Evolutionary conservation across 306 rosid species (phyloP).

Genomic region (Gleditsia sinensis): DNA sequence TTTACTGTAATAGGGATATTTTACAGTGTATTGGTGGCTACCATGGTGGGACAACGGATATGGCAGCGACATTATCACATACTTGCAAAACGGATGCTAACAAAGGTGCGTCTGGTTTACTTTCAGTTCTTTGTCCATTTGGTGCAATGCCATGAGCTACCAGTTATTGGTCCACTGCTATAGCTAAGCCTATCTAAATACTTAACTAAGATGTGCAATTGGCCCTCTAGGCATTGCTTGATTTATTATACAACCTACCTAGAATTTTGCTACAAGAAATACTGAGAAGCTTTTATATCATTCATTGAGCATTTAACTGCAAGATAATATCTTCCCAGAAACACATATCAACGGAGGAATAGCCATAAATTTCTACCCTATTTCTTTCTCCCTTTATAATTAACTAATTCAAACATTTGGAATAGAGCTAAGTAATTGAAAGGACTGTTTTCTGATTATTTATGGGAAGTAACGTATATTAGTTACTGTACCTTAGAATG

Average conservation of each 20-base stretch:
- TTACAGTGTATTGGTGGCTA: slow-evolving; percentile 84
- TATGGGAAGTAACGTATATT: neutral
- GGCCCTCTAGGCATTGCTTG: neutral
- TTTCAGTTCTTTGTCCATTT: neutral
- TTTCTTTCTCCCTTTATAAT: neutral
- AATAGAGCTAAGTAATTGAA: neutral
- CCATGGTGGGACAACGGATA: slow-evolving; percentile 86
- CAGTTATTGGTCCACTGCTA: neutral
- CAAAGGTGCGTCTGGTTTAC: slow-evolving; percentile 55
- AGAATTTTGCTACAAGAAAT: slow-evolving; percentile 8
- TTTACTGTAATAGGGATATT: slow-evolving; percentile 78
- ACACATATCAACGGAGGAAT: slow-evolving; percentile 1
- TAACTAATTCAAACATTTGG: neutral
- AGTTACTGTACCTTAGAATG: neutral
- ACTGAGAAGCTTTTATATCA: slow-evolving; percentile 8
- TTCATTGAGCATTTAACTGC: neutral
- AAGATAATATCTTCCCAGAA: neutral
- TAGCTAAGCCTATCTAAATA: slow-evolving; percentile 5
- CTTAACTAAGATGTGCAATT: neutral
- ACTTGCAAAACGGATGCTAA: slow-evolving; percentile 84
- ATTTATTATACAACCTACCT: neutral
- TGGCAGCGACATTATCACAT: slow-evolving; percentile 90
- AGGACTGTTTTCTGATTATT: neutral
- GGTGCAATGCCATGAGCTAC: neutral
- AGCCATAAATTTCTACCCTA: neutral